Conservation (phyloP, 176 grass and related monocot genomes). For the Secale cereale region DNA sequence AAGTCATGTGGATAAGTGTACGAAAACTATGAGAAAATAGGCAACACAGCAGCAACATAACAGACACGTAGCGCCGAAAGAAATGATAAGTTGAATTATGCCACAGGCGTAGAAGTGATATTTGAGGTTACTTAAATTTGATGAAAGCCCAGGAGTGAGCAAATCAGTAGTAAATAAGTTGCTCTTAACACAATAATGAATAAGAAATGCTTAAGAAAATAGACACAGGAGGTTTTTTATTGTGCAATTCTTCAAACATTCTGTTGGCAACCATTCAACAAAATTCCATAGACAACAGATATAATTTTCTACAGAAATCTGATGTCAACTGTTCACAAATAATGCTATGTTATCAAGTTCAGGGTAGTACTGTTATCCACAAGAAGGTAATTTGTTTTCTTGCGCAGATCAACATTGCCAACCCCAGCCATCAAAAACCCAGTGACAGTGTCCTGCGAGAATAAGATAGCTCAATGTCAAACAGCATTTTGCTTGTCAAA, state of each 20-base stretch:
- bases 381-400: constrained; percentile 45
- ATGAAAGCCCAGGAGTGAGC: not conserved
- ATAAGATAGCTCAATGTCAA: not conserved
- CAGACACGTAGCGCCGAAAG: not conserved
- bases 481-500: not conserved
- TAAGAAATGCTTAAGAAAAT: constrained; percentile 17
- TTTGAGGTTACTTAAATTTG: not conserved
- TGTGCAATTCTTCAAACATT: not conserved
- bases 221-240: not conserved
- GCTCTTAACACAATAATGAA: not conserved
- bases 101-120: not conserved
- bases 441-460: constrained; percentile 39
- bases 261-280: not conserved
- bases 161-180: constrained; percentile 3
- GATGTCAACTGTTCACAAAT: not conserved
- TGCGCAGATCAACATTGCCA: constrained; percentile 50
- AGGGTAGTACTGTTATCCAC: constrained; percentile 43
- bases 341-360: not conserved
- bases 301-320: not conserved
- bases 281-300: not conserved
- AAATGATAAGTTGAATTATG: not conserved
- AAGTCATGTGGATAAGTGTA: not conserved
- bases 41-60: no score
- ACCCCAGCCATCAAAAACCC: constrained; percentile 51
- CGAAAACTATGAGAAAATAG: not conserved